A percentile compares a stretch with the other conserved stretches of the same genome.
Conservation (phyloP, 495 filamentous ascomycete genomes). For the Thozetella sp. region DNA sequence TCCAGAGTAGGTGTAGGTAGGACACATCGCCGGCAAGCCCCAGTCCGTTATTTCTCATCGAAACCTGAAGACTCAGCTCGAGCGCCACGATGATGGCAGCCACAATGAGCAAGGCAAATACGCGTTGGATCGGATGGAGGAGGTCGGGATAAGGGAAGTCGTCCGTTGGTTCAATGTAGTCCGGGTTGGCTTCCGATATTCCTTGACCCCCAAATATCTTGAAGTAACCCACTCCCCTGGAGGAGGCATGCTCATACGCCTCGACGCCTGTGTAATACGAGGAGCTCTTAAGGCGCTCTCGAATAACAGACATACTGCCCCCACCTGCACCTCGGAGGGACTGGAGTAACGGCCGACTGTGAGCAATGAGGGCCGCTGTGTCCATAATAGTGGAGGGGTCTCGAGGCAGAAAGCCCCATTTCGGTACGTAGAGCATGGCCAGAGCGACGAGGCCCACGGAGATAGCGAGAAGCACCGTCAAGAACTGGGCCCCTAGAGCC, state of each 20-base stretch:
- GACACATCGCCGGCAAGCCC: conserved; percentile 12
- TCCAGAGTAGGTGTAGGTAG: conserved; percentile 21
- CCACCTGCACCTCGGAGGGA: conserved; percentile 17
- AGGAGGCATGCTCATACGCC: conserved; percentile 14
- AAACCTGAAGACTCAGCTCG: conserved; percentile 19
- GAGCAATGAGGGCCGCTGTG: conserved; percentile 15
- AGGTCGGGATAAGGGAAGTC: conserved; percentile 12
- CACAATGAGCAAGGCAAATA: conserved; percentile 4
- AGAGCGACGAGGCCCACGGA: conserved; percentile 5
- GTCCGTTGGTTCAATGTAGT: conserved; percentile 9
- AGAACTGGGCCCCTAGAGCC: conserved; percentile 9
- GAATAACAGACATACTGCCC: conserved; percentile 8
- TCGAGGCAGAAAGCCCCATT: conserved; percentile 16
- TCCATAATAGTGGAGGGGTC: conserved; percentile 20
- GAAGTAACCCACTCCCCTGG: conserved; percentile 16
- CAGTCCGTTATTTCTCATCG: conserved; percentile 16
- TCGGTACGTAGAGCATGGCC: conserved; percentile 9
- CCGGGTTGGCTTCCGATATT: not conserved
- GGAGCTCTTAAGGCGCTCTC: conserved; percentile 11
- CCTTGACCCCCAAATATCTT: conserved; percentile 13
- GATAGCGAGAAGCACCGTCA: conserved; percentile 10
- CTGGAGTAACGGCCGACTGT: conserved; percentile 21
- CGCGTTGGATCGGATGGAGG: conserved; percentile 13
- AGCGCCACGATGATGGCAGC: conserved; percentile 15
- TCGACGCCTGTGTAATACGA: conserved; percentile 18